Base-by-base conservation (phyloP, 2,329 filamentous ascomycete genomes). In the Fusarium pilosicola region DNA sequence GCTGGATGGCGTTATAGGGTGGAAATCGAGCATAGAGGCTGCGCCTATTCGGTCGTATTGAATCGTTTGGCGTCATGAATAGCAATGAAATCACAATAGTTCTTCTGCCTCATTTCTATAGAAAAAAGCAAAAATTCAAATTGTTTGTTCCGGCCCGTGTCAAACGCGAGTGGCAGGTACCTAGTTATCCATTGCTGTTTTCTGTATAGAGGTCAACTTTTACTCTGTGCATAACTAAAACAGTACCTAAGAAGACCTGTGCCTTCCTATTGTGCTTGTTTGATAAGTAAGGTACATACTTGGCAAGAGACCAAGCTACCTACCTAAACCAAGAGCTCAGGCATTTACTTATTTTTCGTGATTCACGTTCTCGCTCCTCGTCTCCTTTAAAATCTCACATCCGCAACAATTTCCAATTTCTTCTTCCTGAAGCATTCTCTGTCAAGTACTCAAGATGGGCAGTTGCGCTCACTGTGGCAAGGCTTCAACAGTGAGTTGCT, bases 1-100 rank as follows among this genome's bases (percentile, higher is more conserved):
- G 36, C 41, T 46, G 34, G 32, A 42, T 24, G 74, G 74, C 68
- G 71, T 74, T 67, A 45, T 48, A 44, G 45, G 39, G 46, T 56
- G 52, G 45, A 15, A 42, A 58, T 34, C 15, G 39, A 48, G 56
- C 41, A 58, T 51, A 28, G 9, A 34, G 36, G 32, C 38, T 51
- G 46, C 28, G 17, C 34, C 36, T 24, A 28, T 18, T 14, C 36
- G 54, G 38, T 34, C 56, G 15, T 26, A 55, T 62, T 55, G 49
- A 58, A 18, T 38, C n/a, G 48, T 55, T 41, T 41, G 30, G 22
- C 46, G 44, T 62, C 18, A 49, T 44, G n/a, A 45, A 67, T 55
- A 58, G 41, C 41, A 71, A 62, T 48, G 11, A 66, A 34, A 38
- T 30, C 28, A 15, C 20, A 55, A 42, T 39, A 9, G 15, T 6